Conservation (phyloP, 352 stramenopile species). For the Globisporangium ultimum region DNA sequence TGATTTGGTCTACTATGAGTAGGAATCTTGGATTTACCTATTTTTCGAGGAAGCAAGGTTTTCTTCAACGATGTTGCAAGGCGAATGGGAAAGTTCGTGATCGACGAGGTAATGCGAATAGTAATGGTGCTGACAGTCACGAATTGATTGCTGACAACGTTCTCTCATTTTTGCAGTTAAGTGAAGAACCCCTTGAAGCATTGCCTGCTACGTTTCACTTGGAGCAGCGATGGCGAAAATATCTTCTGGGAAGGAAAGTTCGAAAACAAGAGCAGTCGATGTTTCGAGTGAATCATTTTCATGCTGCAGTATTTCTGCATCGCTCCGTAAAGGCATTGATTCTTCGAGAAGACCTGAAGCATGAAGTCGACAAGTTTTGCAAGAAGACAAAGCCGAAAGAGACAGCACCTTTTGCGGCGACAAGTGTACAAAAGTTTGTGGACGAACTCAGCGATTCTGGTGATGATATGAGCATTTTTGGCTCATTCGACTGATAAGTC, state of each 20-base stretch:
- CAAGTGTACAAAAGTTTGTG: neutral
- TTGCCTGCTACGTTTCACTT: slow-evolving; percentile 47
- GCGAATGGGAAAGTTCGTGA: slow-evolving; percentile 52
- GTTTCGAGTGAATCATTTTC: slow-evolving; percentile 54
- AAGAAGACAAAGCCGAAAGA: neutral
- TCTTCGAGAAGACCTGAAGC: slow-evolving; percentile 47
- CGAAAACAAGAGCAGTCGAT: slow-evolving; percentile 46
- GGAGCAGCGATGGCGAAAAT: slow-evolving; percentile 60
- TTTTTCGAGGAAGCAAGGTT: slow-evolving; percentile 58
- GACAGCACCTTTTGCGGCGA: neutral
- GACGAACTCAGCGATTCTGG: neutral
- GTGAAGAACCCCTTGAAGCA: slow-evolving; percentile 44
- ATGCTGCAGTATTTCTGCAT: slow-evolving; percentile 40
- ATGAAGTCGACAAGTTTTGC: slow-evolving; percentile 35
- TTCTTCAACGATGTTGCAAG: slow-evolving; percentile 67
- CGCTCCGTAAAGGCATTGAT: slow-evolving; percentile 43
- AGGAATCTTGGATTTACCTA: slow-evolving; percentile 49
- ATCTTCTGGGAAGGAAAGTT: slow-evolving; percentile 43
- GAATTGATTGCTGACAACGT: neutral
- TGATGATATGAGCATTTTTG: neutral
- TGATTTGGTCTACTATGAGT: neutral
- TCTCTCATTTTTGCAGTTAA: slow-evolving; percentile 26
- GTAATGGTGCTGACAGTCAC: neutral
- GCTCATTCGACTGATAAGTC: no score
- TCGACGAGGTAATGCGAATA: slow-evolving; percentile 34